Evolutionary conservation across 2,329 filamentous ascomycete genomes (phyloP).

Genomic region (Pezicula neosporulosa): DNA sequence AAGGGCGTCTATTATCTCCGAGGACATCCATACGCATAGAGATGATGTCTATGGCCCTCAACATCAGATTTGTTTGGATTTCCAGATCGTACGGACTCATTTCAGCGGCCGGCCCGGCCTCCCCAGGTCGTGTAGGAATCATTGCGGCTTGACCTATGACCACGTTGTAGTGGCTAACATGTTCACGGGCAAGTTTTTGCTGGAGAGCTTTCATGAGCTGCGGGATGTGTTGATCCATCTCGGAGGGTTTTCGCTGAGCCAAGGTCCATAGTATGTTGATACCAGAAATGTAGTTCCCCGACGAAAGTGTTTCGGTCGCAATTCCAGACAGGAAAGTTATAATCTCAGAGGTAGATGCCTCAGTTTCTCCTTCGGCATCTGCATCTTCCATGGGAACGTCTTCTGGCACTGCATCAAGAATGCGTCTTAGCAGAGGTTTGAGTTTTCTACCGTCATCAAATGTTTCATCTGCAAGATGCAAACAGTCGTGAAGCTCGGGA

Average conservation of each 20-base stretch:
- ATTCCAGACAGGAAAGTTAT: constrained; percentile 80
- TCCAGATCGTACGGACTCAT: constrained; percentile 77
- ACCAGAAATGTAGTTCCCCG: constrained; percentile 77
- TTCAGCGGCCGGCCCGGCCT: constrained; percentile 50
- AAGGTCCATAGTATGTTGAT: constrained; percentile 94
- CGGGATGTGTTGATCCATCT: constrained; percentile 85
- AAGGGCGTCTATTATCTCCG: constrained; percentile 85
- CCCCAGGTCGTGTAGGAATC: constrained; percentile 33
- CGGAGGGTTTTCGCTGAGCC: constrained; percentile 76
- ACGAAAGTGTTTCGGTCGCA: constrained; percentile 82
- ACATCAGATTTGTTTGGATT: constrained; percentile 85
- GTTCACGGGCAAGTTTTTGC: constrained; percentile 86
- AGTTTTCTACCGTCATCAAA: constrained; percentile 68
- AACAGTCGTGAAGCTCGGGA: constrained; percentile 87
- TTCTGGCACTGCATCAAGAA: constrained; percentile 86
- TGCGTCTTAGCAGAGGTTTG: constrained; percentile 71
- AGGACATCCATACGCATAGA: constrained; percentile 89
- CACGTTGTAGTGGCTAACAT: constrained; percentile 73
- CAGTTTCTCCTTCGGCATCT: constrained; percentile 80
- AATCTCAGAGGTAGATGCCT: constrained; percentile 82
- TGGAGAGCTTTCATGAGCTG: constrained; percentile 92
- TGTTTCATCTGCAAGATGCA: constrained; percentile 71
- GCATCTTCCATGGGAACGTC: constrained; percentile 70
- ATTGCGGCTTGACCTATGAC: constrained; percentile 46
- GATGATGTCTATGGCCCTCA: constrained; percentile 92